phyloP scores from a whole-genome alignment of 768 basidiomycete species.

The Tylopilus vinaceipallidus region DNA sequence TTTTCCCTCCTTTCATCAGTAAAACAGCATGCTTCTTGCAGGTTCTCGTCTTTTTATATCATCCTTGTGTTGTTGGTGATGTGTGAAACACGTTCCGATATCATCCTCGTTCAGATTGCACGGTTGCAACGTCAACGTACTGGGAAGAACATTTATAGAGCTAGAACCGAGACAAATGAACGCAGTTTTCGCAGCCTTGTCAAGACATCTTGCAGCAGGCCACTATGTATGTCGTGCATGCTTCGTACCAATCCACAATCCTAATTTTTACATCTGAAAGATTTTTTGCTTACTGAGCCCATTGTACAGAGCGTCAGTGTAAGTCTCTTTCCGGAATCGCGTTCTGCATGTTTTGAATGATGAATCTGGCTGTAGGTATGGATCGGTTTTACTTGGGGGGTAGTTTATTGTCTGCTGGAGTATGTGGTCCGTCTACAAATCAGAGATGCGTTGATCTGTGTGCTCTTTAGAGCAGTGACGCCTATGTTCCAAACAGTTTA shows the following conservation, averaged over 20 bases:
- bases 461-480: slow-evolving; percentile 44
- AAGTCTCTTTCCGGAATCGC: slow-evolving; percentile 19
- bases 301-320: slow-evolving; percentile 73
- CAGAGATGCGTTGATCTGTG: not conserved
- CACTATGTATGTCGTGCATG: slow-evolving; percentile 51
- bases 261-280: slow-evolving; percentile 12
- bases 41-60: slow-evolving; percentile 51
- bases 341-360: not conserved
- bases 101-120: slow-evolving; percentile 69
- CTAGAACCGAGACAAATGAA: slow-evolving; percentile 61
- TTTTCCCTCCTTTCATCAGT: not conserved
- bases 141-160: slow-evolving; percentile 57
- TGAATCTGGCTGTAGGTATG: slow-evolving; percentile 43
- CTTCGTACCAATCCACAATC: not conserved
- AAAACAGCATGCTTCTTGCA: slow-evolving; percentile 22
- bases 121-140: slow-evolving; percentile 60
- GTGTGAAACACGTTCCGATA: slow-evolving; percentile 69
- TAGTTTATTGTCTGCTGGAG: slow-evolving; percentile 65
- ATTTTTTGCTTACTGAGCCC: slow-evolving; percentile 47
- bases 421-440: slow-evolving; percentile 21
- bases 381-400: slow-evolving; percentile 73
- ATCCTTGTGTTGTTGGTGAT: slow-evolving; percentile 52
- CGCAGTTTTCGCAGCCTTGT: slow-evolving; percentile 54
- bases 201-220: slow-evolving; percentile 65
- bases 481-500: slow-evolving; percentile 57